Conservation (phyloP, 257 asterid species). For the Ophiorrhiza pumila region DNA sequence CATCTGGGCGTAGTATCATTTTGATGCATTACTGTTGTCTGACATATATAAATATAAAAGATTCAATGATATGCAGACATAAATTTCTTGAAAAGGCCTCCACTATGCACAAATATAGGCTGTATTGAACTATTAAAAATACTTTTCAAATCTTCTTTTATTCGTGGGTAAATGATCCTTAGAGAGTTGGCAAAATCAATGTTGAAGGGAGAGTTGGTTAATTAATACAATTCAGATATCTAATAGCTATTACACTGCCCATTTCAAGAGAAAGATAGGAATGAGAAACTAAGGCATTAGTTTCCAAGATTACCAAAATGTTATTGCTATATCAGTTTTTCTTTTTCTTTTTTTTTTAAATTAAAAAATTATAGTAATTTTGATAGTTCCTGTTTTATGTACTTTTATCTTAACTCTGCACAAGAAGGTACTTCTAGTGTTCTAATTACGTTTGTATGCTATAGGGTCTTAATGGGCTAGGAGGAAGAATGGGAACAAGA, state of each 20-base stretch:
- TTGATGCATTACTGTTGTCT: not conserved
- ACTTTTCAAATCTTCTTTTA: no score
- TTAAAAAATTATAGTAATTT: not conserved
- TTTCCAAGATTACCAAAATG: not conserved
- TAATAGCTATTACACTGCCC: no score
- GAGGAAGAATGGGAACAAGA: conserved; percentile 97
- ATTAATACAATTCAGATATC: no score
- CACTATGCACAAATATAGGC: not conserved
- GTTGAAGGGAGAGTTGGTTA: no score
- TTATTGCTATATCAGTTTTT: not conserved
- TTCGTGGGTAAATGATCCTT: not conserved
- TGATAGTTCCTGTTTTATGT: not conserved
- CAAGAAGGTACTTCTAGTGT: conserved; percentile 10
- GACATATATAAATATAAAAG: no score
- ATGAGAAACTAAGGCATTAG: not conserved
- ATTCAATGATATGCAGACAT: not conserved
- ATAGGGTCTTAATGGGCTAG: conserved; percentile 87
- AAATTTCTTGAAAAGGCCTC: not conserved
- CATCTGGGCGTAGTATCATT: not conserved
- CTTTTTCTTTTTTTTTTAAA: not conserved
- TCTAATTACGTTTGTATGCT: conserved; percentile 35
- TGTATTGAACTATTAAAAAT: not conserved
- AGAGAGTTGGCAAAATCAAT: no score
- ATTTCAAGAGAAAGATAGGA: not conserved
- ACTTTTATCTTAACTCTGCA: not conserved